Evolutionary conservation across 345 rosid species (phyloP), one percentile per base, ranked within the genome.

Genomic region (Eucalyptus regnans): DNA sequence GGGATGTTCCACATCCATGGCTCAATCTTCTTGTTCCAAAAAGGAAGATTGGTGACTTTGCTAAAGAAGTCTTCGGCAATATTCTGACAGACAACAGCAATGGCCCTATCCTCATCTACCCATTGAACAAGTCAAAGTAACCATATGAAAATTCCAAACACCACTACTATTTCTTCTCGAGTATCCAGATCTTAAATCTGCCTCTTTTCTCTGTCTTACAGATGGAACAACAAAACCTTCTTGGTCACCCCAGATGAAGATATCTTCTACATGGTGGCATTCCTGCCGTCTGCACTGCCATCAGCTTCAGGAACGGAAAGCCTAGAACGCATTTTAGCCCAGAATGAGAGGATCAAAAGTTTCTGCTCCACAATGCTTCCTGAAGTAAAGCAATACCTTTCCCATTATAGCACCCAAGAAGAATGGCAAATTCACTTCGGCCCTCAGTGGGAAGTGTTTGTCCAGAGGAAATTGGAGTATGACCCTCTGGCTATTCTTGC

Each of bases 1-100:
- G 99, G 99, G 99, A 98, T 23, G 94, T 97, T 91, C 97, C 97
- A 87, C 99, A 98, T 93, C 99, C 99, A 85, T 98, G 99, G 99
- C 88, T 98, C 68, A 97, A 96, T 91, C 97, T 98, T 90, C 90
- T 98, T 49, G 87, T 98, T 64, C 99, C 99, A 8, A 94, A 90
- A 90, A 95, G 95, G 93, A 89, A 92, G 79, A 95, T 97, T 13
- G 64, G 29, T 3, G 66, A 93, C 29, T 98, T 98, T 87, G 95
- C 96, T 71, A 80, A 88, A 88, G 93, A 90, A 88, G 96, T 95
- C 91, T 95, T 97, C 54, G 95, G 96, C 88, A 93, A 92, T 84
- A 97, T 98, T 87, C 90, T 98, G 71, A 92, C 91, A 84, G 93
- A 90, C 91, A 95, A 86, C 87, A 94, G 90, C 94, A 96, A 97